Evolutionary conservation across 768 basidiomycete species (phyloP).

Genomic region (Coprinopsis marcescibilis): DNA sequence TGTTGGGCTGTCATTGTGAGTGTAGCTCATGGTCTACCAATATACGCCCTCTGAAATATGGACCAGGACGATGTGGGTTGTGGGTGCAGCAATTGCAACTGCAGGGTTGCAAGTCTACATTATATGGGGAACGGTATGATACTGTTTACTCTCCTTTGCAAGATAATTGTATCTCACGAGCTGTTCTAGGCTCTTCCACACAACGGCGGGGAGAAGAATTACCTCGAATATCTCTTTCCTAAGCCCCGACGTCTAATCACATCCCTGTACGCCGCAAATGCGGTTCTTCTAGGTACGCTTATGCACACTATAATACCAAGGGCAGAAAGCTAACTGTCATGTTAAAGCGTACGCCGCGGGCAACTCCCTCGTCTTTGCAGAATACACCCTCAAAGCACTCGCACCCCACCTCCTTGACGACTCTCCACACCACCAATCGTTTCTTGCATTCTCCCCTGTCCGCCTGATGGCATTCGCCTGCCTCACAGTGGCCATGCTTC

Average conservation of each 20-base stretch:
- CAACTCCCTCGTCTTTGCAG: constrained; percentile 51
- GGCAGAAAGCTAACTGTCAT: background rate
- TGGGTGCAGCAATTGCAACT: constrained; percentile 29
- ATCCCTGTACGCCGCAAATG: constrained; percentile 50
- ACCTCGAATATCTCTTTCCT: constrained; percentile 56
- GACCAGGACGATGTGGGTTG: constrained; percentile 28
- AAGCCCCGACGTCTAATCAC: constrained; percentile 51
- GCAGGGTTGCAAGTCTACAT: constrained; percentile 34
- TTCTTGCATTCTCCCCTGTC: constrained; percentile 25
- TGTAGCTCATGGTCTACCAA: background rate
- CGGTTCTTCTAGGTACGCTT: constrained; percentile 31
- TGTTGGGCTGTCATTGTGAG: constrained; percentile 27
- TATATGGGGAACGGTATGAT: constrained; percentile 27
- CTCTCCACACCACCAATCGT: constrained; percentile 16
- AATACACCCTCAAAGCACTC: constrained; percentile 26
- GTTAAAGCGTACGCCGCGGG: constrained; percentile 30
- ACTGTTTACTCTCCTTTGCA: background rate
- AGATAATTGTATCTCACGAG: background rate
- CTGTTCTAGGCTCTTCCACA: constrained; percentile 45
- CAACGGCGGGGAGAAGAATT: constrained; percentile 70
- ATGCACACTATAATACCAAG: background rate
- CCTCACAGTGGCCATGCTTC: constrained; percentile 29
- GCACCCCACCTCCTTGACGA: constrained; percentile 21
- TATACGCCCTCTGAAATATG: background rate
- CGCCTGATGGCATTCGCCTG: constrained; percentile 30